Evolutionary conservation across 169 alveolate species (phyloP).

Genomic region (Eimeria zaria): DNA sequence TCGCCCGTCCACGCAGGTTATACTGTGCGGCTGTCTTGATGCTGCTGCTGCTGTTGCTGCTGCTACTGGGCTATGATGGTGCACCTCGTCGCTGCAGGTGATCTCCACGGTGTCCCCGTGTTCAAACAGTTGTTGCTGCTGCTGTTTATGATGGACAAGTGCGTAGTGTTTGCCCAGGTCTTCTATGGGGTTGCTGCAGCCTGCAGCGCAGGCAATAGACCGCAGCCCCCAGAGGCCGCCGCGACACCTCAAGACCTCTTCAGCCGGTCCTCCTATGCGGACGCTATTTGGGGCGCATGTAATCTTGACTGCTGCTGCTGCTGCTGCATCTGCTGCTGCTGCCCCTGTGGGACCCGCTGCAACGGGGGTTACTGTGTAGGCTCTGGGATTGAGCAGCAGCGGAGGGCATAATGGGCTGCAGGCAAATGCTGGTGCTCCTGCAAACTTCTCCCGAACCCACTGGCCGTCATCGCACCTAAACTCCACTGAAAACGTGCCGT

Average conservation of each 20-base stretch:
- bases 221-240: constrained; percentile 60
- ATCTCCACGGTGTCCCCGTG: constrained; percentile 57
- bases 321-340: background rate
- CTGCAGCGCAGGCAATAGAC: constrained; percentile 47
- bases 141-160: background rate
- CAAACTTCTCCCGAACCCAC: constrained; percentile 35
- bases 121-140: background rate
- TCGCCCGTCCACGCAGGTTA: constrained; percentile 60
- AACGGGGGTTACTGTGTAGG: constrained; percentile 22
- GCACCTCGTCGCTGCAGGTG: constrained; percentile 7
- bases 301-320: constrained; percentile 32
- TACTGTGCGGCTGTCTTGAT: background rate
- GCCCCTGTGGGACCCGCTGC: constrained; percentile 22
- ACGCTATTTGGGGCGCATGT: constrained; percentile 17
- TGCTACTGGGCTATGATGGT: background rate
- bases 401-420: constrained; percentile 46
- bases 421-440: background rate
- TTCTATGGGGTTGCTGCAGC: constrained; percentile 48
- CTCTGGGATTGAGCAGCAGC: constrained; percentile 22
- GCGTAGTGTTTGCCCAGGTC: constrained; percentile 43
- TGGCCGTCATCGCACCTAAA: constrained; percentile 30
- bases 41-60: constrained; percentile 33
- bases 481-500: background rate
- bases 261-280: constrained; percentile 38
- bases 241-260: constrained; percentile 10